Conservation (phyloP, 495 filamentous ascomycete genomes). For the Aspergillus taichungensis region DNA sequence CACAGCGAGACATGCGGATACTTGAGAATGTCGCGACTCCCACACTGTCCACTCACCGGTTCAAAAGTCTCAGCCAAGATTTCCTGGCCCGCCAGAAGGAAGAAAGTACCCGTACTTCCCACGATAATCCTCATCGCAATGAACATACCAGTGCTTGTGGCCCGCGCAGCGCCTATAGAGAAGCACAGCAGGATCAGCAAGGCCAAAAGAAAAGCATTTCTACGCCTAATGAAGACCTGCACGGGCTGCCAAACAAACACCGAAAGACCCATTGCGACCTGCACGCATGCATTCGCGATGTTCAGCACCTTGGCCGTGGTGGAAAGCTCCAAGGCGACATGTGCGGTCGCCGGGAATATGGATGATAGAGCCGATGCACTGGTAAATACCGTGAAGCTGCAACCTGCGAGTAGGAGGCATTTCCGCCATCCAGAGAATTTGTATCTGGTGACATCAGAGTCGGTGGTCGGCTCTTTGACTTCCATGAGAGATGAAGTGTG, state of each 20-base stretch:
- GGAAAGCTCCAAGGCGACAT: slow-evolving; percentile 32
- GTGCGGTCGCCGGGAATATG: slow-evolving; percentile 28
- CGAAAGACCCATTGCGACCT: slow-evolving; percentile 50
- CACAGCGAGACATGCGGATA: too few relatives aligned
- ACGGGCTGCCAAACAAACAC: slow-evolving; percentile 46
- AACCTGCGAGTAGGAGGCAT: too few relatives aligned
- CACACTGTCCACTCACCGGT: slow-evolving; percentile 18
- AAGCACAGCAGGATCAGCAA: slow-evolving; percentile 29
- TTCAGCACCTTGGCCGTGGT: slow-evolving; percentile 32
- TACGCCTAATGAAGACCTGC: slow-evolving; percentile 25
- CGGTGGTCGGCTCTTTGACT: too few relatives aligned
- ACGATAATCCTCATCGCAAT: slow-evolving; percentile 32
- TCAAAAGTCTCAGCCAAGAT: slow-evolving; percentile 40
- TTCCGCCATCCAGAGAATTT: too few relatives aligned
- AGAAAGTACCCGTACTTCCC: slow-evolving; percentile 36
- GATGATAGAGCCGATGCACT: too few relatives aligned
- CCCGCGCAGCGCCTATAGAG: slow-evolving; percentile 24
- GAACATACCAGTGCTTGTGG: slow-evolving; percentile 30
- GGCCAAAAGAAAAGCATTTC: slow-evolving; percentile 28
- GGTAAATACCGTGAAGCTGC: too few relatives aligned
- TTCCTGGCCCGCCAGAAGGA: slow-evolving; percentile 41
- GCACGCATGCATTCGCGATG: slow-evolving; percentile 40
- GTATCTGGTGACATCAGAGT: too few relatives aligned
- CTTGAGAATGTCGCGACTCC: too few relatives aligned
- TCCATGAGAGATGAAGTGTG: too few relatives aligned